Base-by-base conservation (phyloP, 2,329 filamentous ascomycete species). In the Aspergillus proliferans region DNA sequence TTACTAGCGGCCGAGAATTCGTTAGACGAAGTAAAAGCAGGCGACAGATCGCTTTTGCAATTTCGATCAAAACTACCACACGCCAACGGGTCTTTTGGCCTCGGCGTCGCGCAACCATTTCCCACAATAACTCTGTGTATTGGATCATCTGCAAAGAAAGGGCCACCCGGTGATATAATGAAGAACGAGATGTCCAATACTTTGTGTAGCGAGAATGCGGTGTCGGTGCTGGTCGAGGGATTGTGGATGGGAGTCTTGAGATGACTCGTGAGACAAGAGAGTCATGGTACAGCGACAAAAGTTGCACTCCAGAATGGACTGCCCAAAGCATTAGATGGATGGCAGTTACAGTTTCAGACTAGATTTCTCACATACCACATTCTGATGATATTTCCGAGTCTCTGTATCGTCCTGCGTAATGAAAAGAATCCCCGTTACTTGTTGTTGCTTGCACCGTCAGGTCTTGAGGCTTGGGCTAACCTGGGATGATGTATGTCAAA, bases 381-480 rank as follows among this genome's bases (percentile, higher is more conserved):
- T 98, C 93, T 46, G 92, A 95, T 44, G 92, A 89, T 59, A 97
- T 86, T 68, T 97, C 93, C 54, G 92, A 91, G 71, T 97, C 92
- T 34, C 70, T 67, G 57, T 71, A 73, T 45, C 71, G 69, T 42
- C 71, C 71, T 73, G 43, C 18, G 21, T 38, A 22, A 30, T 7
- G 33, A 40, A 12, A 40, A 40, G 8, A 40, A 19, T 19, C 6
- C 9, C 5, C 18, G 38, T 18, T 38, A 38, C 6, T 38, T 38
- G 3, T 40, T 19, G 19, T 40, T 40, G 15, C 8, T 40, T 19
- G 43, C 26, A 42, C 7, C 18, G 26, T 43, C 5, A 46, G 8
- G 19, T 18, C 21, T 9, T 21, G 38, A 21, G 46, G 39, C 28
- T 15, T 19, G 14, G 33, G 43, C 54, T 47, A 43, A 67, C 87